Percentiles rank a stretch among this genome's conserved stretches.
Evolutionary conservation across 306 rosid genomes (phyloP).

Genomic region (Sophora flavescens): DNA sequence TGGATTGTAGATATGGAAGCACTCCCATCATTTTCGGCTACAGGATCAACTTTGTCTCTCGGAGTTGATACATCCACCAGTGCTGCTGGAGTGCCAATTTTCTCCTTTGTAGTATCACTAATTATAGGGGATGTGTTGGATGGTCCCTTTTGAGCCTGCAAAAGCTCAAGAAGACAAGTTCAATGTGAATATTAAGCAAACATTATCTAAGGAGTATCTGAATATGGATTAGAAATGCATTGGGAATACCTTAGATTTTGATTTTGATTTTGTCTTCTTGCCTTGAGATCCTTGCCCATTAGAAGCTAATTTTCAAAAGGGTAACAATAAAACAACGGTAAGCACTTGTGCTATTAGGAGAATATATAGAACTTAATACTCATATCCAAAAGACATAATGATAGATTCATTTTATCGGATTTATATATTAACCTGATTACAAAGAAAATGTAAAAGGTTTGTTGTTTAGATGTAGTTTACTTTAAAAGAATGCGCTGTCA

Average conservation of each 20-base stretch:
- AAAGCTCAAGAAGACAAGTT: constrained; percentile 39
- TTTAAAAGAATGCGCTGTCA: background rate
- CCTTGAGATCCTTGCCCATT: constrained; percentile 91
- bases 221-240: constrained; percentile 17
- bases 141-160: constrained; percentile 64
- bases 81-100: constrained; percentile 48
- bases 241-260: constrained; percentile 72
- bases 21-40: constrained; percentile 56
- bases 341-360: constrained; percentile 41
- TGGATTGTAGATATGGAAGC: constrained; percentile 49
- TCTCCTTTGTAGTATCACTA: constrained; percentile 53
- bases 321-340: constrained; percentile 45
- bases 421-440: background rate
- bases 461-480: background rate
- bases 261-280: constrained; percentile 67
- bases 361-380: constrained; percentile 15
- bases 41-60: constrained; percentile 52
- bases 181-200: constrained; percentile 32
- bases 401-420: background rate
- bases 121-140: constrained; percentile 47
- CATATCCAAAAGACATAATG: constrained; percentile 26
- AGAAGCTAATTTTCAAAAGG: constrained; percentile 60
- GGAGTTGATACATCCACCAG: constrained; percentile 51
- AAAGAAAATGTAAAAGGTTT: background rate
- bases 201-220: background rate